Conservation (phyloP, 768 basidiomycete genomes). For the Mycena floridula region DNA sequence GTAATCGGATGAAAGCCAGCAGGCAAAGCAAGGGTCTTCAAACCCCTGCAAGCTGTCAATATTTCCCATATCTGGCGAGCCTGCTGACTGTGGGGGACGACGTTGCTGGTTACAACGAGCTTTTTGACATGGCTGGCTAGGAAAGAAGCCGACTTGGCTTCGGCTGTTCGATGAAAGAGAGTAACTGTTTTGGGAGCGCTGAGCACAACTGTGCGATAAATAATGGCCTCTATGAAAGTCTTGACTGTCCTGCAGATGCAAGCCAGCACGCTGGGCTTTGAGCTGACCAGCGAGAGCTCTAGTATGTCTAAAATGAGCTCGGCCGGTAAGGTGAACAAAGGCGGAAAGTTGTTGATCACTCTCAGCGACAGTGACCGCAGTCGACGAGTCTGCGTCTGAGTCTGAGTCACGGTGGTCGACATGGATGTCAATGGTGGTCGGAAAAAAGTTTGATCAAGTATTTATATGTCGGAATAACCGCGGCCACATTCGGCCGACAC, state of each 20-base stretch:
- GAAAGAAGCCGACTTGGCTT: constrained; percentile 19
- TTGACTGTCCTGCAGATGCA: constrained; percentile 17
- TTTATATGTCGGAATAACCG: neutral
- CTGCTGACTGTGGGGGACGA: constrained; percentile 10
- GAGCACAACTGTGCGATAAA: constrained; percentile 35
- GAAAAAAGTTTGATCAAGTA: neutral
- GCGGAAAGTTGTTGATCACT: constrained; percentile 13
- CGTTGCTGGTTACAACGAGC: constrained; percentile 25
- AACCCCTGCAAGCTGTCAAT: constrained; percentile 26
- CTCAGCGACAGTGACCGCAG: constrained; percentile 13
- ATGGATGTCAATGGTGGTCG: neutral
- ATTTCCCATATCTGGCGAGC: constrained; percentile 19
- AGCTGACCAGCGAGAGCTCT: constrained; percentile 22
- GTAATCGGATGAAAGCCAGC: constrained; percentile 14
- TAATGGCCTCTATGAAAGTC: constrained; percentile 24
- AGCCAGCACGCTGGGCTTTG: constrained; percentile 17
- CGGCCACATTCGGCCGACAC: neutral
- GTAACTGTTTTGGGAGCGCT: constrained; percentile 19
- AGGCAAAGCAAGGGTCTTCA: constrained; percentile 24
- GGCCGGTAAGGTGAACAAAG: constrained; percentile 26
- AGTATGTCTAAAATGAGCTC: constrained; percentile 33
- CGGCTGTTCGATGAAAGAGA: constrained; percentile 30
- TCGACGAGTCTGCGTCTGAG: constrained; percentile 6
- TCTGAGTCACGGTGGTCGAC: constrained; percentile 3
- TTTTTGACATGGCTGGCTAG: constrained; percentile 27